Base-by-base conservation (phyloP, 2,329 filamentous ascomycete genomes). In the Colletotrichum sp. region DNA sequence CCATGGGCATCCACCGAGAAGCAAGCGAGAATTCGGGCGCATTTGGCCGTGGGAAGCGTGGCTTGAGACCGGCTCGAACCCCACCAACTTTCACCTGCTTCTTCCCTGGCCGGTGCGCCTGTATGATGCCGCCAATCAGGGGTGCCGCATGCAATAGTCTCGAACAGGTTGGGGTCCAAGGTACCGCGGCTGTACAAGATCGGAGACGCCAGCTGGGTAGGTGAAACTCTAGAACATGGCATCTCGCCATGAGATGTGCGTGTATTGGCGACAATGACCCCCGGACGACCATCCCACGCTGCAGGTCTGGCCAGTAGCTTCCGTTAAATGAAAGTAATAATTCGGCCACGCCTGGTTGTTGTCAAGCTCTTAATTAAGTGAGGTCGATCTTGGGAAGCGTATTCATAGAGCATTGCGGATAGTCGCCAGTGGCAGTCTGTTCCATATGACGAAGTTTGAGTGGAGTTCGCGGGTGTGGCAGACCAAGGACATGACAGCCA, bases 11-110 rank as follows among this genome's bases (percentile, higher is more conserved):
- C 58, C 64, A 74, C 51, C 29, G 16, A 58, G 27, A 55, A 69
- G 54, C 64, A 54, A 68, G 64, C 65, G 69, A 73, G 62, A 71
- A 73, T 73, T 73, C 57, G 62, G 71, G 71, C 72, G 62, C 33
- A 62, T 38, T 61, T 38, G 54, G 21, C 54, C 61, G 51, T 71
- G 51, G 51, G 29, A 59, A 65, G 54, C 59, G 68, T 73, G 72
- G 63, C 63, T 69, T 72, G 69, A 51, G 69, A 27, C 65, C 21
- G 51, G n/a, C 47, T 64, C 31, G 21, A 15, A 34, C 36, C 59
- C 69, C 62, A 62, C 63, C 38, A 16, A 57, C 63, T 63, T 68
- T 72, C 62, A 59, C 58, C 59, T 61, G 64, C 69, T 57, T 51
- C 57, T 69, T 62, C 55, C 69, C 71, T 66, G 61, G 38, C 16